Base-by-base conservation (phyloP, 139 green algal species). In the Coccomyxa sp. region DNA sequence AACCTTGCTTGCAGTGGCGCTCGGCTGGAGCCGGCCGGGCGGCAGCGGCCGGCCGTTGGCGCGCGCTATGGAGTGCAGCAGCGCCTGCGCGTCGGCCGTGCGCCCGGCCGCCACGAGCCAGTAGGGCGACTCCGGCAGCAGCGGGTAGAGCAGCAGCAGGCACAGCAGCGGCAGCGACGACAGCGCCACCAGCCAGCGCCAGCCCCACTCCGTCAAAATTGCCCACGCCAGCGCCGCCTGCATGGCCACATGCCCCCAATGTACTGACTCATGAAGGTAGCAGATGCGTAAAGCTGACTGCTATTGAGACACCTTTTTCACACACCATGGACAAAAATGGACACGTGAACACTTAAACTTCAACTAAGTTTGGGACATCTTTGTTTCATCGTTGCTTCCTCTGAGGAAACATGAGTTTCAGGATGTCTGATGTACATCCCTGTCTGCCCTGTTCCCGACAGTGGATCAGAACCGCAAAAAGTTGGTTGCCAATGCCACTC, bases 111-210 rank as follows among this genome's bases (percentile, higher is more conserved):
- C 60, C 16, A 82, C 81, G 84, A 97, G 85, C 81, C 84, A 97
- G 63, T 90, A 85, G 3, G 94, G 92, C 0, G 86, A 92, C 85
- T 97, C 94, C 3, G 94, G 91, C n/a, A 97, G 74, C n/a, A 90
- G 81, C 1, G 91, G 90, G 86, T 90, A 92, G 15, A 93, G 83
- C 1, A 90, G 23, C 68, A 96, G 74, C 66, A 97, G 83, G 63
- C 88, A 51, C 18, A 87, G 51, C 13, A 92, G 79, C 0, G 92
- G 92, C 13, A 87, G 32, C 0, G 87, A 82, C 0, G 90, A 94
- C 13, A 92, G 67, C 0, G 76, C 86, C 45, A 95, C 79, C 79
- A 95, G 87, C 88, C 84, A 91, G 10, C 92, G 83, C 94, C 94
- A 98, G 66, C 93, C 91, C 31, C 91, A 59, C 4, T 58, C 45